A percentile compares a stretch with the other conserved stretches of the same genome.
phyloP scores from a whole-genome alignment of 1,284 basidiomycete genomes.

The Fistulina hepatica region DNA sequence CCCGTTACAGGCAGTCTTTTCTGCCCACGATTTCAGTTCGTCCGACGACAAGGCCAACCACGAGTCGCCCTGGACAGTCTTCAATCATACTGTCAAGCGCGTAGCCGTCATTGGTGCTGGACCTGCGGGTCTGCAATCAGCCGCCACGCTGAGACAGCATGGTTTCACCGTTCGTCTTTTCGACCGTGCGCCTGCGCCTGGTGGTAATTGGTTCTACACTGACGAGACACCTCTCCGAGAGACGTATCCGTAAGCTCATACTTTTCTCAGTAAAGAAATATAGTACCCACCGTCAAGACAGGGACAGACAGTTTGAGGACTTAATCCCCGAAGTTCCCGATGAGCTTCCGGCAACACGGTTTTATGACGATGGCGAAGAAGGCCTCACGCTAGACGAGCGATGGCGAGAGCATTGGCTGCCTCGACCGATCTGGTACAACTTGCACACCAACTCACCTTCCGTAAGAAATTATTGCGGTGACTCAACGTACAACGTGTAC shows the following conservation, averaged over 20 bases:
- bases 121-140: conserved; percentile 15
- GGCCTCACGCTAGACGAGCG: conserved; percentile 11
- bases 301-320: no score
- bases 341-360: conserved; percentile 9
- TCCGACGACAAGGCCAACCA: no score
- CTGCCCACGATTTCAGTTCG: no score
- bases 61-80: no score
- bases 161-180: conserved; percentile 18
- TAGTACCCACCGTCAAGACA: no score
- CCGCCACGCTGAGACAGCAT: conserved; percentile 14
- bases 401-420: conserved; percentile 16
- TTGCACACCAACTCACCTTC: conserved; percentile 14
- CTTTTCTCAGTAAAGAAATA: no score
- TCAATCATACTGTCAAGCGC: conserved; percentile 15
- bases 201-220: conserved; percentile 19
- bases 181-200: conserved; percentile 16
- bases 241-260: conserved; percentile 17
- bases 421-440: conserved; percentile 15
- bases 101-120: conserved; percentile 19
- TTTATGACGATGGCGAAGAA: conserved; percentile 14
- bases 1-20: no score
- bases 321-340: no score
- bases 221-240: conserved; percentile 18
- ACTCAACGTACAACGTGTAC: no score
- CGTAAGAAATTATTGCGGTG: background rate